Percentiles rank a stretch among this genome's conserved stretches.
phyloP scores from a whole-genome alignment of 164 flowering plant genomes.

The Pachysandra terminalis region DNA sequence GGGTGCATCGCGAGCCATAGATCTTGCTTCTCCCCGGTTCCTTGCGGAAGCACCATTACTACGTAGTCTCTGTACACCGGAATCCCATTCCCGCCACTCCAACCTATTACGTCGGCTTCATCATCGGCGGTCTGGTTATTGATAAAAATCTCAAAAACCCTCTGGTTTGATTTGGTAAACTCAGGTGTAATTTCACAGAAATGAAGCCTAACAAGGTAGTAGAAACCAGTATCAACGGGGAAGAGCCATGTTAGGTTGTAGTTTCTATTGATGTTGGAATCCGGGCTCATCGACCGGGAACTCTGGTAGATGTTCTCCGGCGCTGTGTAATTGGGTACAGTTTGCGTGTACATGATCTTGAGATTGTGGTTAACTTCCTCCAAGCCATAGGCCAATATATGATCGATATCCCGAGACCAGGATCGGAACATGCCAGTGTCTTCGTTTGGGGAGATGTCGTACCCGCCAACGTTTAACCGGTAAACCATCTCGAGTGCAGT shows the following conservation, averaged over 20 bases:
- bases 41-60: background rate
- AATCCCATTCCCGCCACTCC: slow-evolving; percentile 1
- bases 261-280: background rate
- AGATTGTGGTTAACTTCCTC: background rate
- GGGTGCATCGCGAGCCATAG: slow-evolving; percentile 11
- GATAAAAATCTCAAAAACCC: slow-evolving; percentile 4
- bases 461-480: slow-evolving; percentile 24
- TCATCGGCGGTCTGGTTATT: slow-evolving; percentile 5
- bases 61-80: slow-evolving; percentile 12
- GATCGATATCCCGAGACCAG: slow-evolving; percentile 12
- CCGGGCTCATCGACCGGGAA: slow-evolving; percentile 2
- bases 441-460: background rate
- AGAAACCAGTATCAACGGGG: slow-evolving; percentile 18
- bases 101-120: slow-evolving; percentile 7
- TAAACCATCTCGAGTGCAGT: background rate
- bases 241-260: slow-evolving; percentile 19
- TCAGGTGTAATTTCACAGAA: background rate
- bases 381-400: background rate
- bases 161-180: background rate
- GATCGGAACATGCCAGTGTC: slow-evolving; percentile 21
- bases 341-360: slow-evolving; percentile 3
- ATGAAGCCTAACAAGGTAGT: background rate
- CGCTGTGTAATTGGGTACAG: slow-evolving; percentile 8
- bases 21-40: background rate
- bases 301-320: slow-evolving; percentile 14